These are phyloP conservation scores for Fraxinus latifolia DNA, from an alignment of 305 asterid genomes.

Conservation along the genomic window DNA sequence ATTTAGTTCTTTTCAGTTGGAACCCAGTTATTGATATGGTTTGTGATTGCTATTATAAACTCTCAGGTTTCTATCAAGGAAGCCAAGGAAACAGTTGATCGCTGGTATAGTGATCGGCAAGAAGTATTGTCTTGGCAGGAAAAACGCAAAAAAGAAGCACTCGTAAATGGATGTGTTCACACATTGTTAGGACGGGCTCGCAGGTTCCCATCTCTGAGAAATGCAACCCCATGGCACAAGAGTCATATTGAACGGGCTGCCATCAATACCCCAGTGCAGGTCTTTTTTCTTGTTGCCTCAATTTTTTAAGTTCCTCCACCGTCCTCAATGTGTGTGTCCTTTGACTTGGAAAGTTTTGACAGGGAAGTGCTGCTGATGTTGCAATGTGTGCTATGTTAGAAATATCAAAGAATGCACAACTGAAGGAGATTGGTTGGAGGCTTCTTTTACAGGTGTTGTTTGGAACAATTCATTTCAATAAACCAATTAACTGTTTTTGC, in stretches of 20 bases:
- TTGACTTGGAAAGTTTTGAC: constrained; percentile 10
- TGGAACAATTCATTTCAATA: background rate
- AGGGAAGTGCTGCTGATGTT: constrained; percentile 41
- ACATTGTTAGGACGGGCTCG: constrained; percentile 94
- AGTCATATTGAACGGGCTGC: constrained; percentile 96
- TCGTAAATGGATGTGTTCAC: constrained; percentile 41
- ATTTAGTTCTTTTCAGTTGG: constrained; percentile 10
- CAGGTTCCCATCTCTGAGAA: constrained; percentile 67
- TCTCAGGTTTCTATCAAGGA: constrained; percentile 88
- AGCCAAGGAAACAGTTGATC: constrained; percentile 88
- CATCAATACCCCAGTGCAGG: constrained; percentile 99
- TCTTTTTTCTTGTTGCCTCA: constrained; percentile 23
- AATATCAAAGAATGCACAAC: constrained; percentile 59
- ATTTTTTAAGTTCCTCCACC: background rate
- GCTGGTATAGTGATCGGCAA: constrained; percentile 89
- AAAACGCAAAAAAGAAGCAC: constrained; percentile 74
- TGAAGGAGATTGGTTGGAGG: constrained; percentile 83
- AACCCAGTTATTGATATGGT: background rate
- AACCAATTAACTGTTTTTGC: background rate
- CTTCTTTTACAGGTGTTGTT: constrained; percentile 68
- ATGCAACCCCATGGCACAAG: constrained; percentile 54
- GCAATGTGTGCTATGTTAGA: constrained; percentile 98
- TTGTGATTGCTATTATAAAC: constrained; percentile 17
- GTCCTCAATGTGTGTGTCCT: background rate
- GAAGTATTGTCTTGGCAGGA: constrained; percentile 91